These are phyloP conservation scores for Cyclotella kingstonii DNA, from an alignment of 108 stramenopile genomes.

Conservation along the genomic window DNA sequence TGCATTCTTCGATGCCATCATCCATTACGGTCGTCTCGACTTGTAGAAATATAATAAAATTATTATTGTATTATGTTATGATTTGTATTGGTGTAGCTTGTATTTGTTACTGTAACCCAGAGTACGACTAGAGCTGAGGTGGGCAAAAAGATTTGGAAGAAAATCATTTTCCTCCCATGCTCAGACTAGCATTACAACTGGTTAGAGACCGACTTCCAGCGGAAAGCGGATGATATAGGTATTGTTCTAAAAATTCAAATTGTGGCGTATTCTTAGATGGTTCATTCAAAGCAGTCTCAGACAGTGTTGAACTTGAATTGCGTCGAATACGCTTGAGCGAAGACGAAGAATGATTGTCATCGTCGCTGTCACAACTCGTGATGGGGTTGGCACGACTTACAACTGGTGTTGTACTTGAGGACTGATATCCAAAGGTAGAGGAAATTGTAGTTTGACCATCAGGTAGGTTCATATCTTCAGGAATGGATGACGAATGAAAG, in stretches of 20 bases:
- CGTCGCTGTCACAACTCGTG: slow-evolving; percentile 4
- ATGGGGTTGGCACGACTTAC: slow-evolving; percentile 36
- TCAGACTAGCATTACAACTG: background rate
- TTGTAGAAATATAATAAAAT: no score
- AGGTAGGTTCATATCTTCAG: background rate
- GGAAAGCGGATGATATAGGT: slow-evolving; percentile 29
- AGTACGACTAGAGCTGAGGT: no score
- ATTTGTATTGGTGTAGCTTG: no score
- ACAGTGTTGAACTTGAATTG: background rate
- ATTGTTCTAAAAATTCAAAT: background rate
- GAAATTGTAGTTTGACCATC: background rate
- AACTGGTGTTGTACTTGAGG: background rate
- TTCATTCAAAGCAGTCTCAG: background rate
- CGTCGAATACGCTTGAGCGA: slow-evolving; percentile 27
- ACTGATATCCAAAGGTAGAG: background rate
- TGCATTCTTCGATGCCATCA: no score
- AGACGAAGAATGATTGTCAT: slow-evolving; percentile 6
- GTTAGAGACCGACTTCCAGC: slow-evolving; percentile 5
- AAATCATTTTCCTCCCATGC: slow-evolving; percentile 2
- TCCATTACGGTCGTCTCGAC: no score
- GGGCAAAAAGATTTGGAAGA: no score
- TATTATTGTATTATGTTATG: no score
- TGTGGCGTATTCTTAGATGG: background rate
- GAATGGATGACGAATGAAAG: slow-evolving; percentile 11
- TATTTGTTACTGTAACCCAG: no score